These are phyloP conservation scores for Blastobotrys parvus DNA, from an alignment of 805 yeast genomes.

Conservation along the genomic window DNA sequence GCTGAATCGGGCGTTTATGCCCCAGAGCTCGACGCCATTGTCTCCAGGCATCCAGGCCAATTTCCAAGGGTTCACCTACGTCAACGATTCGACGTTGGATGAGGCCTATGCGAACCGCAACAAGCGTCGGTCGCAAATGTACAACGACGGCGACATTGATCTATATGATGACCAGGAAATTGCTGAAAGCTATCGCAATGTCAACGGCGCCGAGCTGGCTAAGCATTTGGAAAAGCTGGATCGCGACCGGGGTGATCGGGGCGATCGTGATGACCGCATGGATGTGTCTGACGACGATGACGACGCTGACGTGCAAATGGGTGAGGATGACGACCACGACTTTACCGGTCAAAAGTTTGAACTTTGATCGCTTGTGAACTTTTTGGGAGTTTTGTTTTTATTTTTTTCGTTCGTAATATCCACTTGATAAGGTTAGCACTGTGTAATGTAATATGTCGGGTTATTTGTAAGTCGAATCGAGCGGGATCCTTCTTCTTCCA, in stretches of 20 bases:
- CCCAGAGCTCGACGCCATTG: constrained; percentile 59
- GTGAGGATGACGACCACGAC: constrained; percentile 64
- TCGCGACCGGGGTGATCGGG: no score
- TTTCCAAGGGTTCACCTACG: constrained; percentile 94
- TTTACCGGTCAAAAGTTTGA: constrained; percentile 82
- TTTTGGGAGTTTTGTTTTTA: no score
- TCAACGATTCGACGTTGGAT: constrained; percentile 87
- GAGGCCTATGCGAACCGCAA: constrained; percentile 48
- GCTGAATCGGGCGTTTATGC: constrained; percentile 42
- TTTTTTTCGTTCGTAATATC: no score
- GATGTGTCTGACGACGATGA: constrained; percentile 23
- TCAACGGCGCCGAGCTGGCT: constrained; percentile 25
- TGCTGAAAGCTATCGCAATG: constrained; percentile 25
- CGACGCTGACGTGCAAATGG: constrained; percentile 15
- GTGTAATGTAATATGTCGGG: no score
- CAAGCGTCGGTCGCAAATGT: not conserved
- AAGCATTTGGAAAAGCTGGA: constrained; percentile 19
- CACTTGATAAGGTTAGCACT: no score
- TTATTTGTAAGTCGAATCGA: no score
- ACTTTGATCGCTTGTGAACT: constrained; percentile 45
- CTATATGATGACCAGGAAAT: constrained; percentile 30
- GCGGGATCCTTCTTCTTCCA: no score
- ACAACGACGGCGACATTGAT: constrained; percentile 28
- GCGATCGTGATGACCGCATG: constrained; percentile 12
- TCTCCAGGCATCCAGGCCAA: constrained; percentile 94